phyloP scores from a whole-genome alignment of 768 basidiomycete species.

The Lentinula sp. region DNA sequence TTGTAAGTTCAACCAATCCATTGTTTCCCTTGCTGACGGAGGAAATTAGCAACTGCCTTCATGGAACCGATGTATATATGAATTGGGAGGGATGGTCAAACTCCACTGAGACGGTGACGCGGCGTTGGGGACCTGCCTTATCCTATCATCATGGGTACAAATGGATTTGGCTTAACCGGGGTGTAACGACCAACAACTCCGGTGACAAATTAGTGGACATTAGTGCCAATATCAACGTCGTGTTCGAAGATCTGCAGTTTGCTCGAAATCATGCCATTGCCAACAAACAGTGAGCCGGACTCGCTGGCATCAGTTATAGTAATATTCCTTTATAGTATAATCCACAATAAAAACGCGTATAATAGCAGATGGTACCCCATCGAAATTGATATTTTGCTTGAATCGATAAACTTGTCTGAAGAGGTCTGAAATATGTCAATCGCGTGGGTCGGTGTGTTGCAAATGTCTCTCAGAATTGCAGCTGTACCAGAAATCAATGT shows the following conservation, averaged over 20 bases:
- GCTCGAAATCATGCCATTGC: slow-evolving; percentile 6
- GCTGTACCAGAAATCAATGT: neutral
- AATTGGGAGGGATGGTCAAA: slow-evolving; percentile 44
- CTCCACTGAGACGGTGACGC: slow-evolving; percentile 27
- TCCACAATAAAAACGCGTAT: neutral
- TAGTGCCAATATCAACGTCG: slow-evolving; percentile 24
- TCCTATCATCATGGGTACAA: slow-evolving; percentile 41
- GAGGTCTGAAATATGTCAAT: neutral
- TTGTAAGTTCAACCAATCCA: slow-evolving; percentile 29
- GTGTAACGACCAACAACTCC: slow-evolving; percentile 12
- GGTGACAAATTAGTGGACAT: slow-evolving; percentile 21
- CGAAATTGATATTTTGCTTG: neutral
- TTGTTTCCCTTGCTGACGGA: slow-evolving; percentile 4
- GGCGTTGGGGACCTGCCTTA: slow-evolving; percentile 39
- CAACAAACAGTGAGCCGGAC: neutral
- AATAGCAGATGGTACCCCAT: neutral
- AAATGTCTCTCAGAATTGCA: neutral
- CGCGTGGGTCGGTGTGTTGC: neutral
- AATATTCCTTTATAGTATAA: neutral
- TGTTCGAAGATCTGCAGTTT: slow-evolving; percentile 34
- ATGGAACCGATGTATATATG: slow-evolving; percentile 32
- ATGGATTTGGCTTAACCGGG: slow-evolving; percentile 44
- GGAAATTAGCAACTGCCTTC: slow-evolving; percentile 35
- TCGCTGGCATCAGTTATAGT: neutral
- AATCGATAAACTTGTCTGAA: neutral